phyloP scores from a whole-genome alignment of 352 stramenopile genomes.

The Globisporangium camurandrum region DNA sequence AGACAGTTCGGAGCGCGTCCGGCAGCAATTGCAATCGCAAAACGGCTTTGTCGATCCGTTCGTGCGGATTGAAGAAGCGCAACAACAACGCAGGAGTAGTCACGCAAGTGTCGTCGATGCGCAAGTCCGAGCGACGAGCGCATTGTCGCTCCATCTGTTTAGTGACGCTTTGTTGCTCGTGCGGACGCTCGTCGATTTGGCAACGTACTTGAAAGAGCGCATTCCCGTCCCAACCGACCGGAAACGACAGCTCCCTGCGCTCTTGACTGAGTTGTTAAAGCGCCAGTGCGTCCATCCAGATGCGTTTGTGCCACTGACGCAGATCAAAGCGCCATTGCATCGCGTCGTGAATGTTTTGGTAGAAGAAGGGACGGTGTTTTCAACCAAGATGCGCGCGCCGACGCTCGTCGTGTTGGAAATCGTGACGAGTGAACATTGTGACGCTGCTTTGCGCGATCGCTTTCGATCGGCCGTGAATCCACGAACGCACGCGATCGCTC shows the following conservation, averaged over 20 bases:
- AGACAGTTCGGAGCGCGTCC: conserved; percentile 19
- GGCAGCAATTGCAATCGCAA: conserved; percentile 17
- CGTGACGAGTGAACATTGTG: conserved; percentile 21
- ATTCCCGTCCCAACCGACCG: conserved; percentile 34
- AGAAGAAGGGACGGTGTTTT: conserved; percentile 64
- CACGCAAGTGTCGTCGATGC: conserved; percentile 19
- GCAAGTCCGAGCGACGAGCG: conserved; percentile 33
- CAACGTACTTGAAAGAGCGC: conserved; percentile 56
- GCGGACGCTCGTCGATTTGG: conserved; percentile 50
- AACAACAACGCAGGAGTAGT: no score
- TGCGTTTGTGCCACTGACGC: conserved; percentile 36
- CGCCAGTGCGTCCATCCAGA: conserved; percentile 39
- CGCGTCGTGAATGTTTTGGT: conserved; percentile 44
- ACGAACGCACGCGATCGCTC: not conserved
- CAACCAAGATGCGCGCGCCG: conserved; percentile 53
- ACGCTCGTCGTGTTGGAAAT: conserved; percentile 67
- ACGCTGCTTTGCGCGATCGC: conserved; percentile 15
- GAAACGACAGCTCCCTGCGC: conserved; percentile 30
- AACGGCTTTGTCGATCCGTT: conserved; percentile 46
- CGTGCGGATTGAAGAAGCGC: conserved; percentile 19
- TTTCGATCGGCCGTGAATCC: conserved; percentile 15
- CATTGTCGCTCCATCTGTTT: conserved; percentile 41
- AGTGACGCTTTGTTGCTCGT: conserved; percentile 51
- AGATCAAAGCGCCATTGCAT: conserved; percentile 17
- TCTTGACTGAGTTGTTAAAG: conserved; percentile 37